Conservation (phyloP, 2,329 filamentous ascomycete genomes). For the Drechmeria coniospora region DNA sequence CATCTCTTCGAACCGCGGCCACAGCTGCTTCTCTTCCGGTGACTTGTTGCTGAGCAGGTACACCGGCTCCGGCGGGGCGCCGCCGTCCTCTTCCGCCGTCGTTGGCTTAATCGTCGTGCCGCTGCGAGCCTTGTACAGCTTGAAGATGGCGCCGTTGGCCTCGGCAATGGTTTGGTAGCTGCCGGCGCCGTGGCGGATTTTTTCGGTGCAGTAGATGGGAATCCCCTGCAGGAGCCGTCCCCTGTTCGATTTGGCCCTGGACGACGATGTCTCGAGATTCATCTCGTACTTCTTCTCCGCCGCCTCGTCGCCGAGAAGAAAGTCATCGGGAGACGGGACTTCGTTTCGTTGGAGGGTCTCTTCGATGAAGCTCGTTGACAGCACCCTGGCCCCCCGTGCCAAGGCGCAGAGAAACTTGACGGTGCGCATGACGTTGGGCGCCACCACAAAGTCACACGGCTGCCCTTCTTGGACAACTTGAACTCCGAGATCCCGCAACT, state of each 20-base stretch:
- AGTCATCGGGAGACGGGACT: constrained; percentile 48
- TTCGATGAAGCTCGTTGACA: constrained; percentile 67
- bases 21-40: constrained; percentile 55
- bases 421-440: constrained; percentile 74
- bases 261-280: constrained; percentile 50
- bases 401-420: constrained; percentile 86
- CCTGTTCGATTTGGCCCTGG: constrained; percentile 59
- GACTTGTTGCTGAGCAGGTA: constrained; percentile 65
- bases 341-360: constrained; percentile 54
- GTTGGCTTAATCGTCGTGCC: constrained; percentile 52
- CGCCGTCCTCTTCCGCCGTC: constrained; percentile 47
- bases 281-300: constrained; percentile 60
- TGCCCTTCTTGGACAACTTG: constrained; percentile 61
- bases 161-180: constrained; percentile 76
- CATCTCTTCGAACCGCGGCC: constrained; percentile 67
- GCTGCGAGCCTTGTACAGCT: constrained; percentile 59
- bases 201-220: constrained; percentile 70
- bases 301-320: constrained; percentile 52
- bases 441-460: constrained; percentile 72
- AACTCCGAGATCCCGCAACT: constrained; percentile 71
- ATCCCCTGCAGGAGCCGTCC: constrained; percentile 61
- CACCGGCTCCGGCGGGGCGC: constrained; percentile 51
- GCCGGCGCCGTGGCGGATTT: constrained; percentile 65
- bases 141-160: constrained; percentile 75
- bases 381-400: constrained; percentile 62